phyloP scores from a whole-genome alignment of 306 rosid species.

The Begonia peltatifolia region DNA sequence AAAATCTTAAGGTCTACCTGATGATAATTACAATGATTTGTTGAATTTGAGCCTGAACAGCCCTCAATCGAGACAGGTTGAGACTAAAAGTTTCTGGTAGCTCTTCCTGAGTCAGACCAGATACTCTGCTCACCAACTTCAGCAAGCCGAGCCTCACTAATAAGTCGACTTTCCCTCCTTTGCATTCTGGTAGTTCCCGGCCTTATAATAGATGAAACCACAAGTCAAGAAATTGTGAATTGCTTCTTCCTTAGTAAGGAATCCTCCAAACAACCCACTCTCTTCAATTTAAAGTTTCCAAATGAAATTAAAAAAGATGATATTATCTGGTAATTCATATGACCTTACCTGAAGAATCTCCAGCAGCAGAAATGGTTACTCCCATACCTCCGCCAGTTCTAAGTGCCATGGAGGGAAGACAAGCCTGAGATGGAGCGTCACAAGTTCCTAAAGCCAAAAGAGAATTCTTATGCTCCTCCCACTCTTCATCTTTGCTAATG shows the following conservation, averaged over 20 bases:
- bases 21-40: constrained; percentile 62
- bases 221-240: too few species aligned
- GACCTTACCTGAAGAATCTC: constrained; percentile 26
- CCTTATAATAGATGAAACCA: constrained; percentile 14
- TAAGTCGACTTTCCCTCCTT: constrained; percentile 64
- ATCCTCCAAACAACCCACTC: too few species aligned
- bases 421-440: constrained; percentile 32
- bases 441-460: constrained; percentile 20
- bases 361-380: constrained; percentile 18
- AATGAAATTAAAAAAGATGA: too few species aligned
- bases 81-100: constrained; percentile 66
- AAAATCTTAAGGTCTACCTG: constrained; percentile 28
- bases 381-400: constrained; percentile 63
- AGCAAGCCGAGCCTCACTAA: constrained; percentile 68
- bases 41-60: constrained; percentile 76
- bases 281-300: too few species aligned
- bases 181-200: constrained; percentile 52
- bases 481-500: constrained; percentile 59
- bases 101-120: constrained; percentile 51
- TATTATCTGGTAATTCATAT: background rate
- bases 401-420: constrained; percentile 61
- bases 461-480: constrained; percentile 51
- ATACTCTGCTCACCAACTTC: constrained; percentile 44
- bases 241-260: too few species aligned
- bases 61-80: constrained; percentile 64